These are phyloP conservation scores for Quercus tomentella DNA, from an alignment of 331 rosid genomes.

Conservation along the genomic window DNA sequence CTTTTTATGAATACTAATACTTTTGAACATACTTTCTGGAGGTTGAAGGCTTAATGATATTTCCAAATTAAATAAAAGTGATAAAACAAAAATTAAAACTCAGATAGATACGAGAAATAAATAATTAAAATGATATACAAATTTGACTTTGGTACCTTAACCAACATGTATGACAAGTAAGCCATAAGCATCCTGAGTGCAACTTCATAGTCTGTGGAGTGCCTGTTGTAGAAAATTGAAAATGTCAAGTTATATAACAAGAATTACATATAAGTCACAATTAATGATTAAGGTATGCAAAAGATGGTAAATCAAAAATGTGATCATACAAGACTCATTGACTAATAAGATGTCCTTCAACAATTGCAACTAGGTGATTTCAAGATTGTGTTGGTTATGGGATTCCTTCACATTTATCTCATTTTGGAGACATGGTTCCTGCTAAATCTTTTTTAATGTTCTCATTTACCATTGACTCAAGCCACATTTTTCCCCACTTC, in stretches of 20 bases:
- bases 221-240: conserved; percentile 44
- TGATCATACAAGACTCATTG: not conserved
- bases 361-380: not conserved
- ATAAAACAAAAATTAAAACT: not conserved
- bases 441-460: not conserved
- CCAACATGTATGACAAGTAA: conserved; percentile 72
- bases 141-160: conserved; percentile 44
- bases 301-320: no score
- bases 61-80: not conserved
- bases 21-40: no score
- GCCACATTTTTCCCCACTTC: not conserved
- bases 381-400: not conserved
- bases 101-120: not conserved
- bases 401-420: not conserved
- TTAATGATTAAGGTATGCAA: not conserved
- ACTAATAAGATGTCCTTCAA: not conserved
- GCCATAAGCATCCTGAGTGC: conserved; percentile 92
- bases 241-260: not conserved
- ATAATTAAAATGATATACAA: not conserved
- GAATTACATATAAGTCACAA: not conserved
- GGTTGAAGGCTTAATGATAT: no score
- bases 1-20: no score
- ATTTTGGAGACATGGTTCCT: not conserved
- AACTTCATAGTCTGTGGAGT: conserved; percentile 83
- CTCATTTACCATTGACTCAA: not conserved